These are phyloP conservation scores for Xerocomus potaroensis DNA, from an alignment of 768 basidiomycete species.

Conservation along the genomic window DNA sequence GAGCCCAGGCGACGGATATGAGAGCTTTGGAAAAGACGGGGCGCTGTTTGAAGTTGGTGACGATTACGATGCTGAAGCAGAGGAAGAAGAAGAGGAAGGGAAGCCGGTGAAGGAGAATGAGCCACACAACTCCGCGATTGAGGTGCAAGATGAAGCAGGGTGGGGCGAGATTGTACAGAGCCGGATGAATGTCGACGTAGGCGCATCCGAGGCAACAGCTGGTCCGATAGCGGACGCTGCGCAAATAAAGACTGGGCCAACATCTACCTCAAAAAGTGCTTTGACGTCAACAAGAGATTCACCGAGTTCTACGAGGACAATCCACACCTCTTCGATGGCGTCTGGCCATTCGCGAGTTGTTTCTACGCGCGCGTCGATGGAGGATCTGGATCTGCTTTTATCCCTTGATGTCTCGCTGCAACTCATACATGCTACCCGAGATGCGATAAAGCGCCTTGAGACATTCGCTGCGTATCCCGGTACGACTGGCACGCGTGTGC, in stretches of 20 bases:
- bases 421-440: constrained; percentile 90
- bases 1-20: constrained; percentile 13
- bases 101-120: too few relatives aligned
- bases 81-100: constrained; percentile 18
- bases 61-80: constrained; percentile 30
- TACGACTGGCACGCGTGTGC: constrained; percentile 78
- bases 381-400: constrained; percentile 76
- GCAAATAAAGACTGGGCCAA: not conserved
- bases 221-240: constrained; percentile 1
- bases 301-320: not conserved
- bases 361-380: constrained; percentile 13
- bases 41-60: constrained; percentile 50
- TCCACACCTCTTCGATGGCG: not conserved
- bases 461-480: constrained; percentile 88
- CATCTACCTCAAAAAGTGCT: not conserved
- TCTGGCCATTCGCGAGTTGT: constrained; percentile 9
- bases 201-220: not conserved
- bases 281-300: not conserved
- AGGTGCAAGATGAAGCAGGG: constrained; percentile 19
- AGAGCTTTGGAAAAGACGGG: constrained; percentile 27
- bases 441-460: constrained; percentile 87
- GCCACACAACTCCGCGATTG: not conserved
- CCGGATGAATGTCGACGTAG: not conserved
- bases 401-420: constrained; percentile 90
- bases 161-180: constrained; percentile 21